Evolutionary conservation across 1,284 basidiomycete species (phyloP).

Genomic region (Laetiporus sulphureus): DNA sequence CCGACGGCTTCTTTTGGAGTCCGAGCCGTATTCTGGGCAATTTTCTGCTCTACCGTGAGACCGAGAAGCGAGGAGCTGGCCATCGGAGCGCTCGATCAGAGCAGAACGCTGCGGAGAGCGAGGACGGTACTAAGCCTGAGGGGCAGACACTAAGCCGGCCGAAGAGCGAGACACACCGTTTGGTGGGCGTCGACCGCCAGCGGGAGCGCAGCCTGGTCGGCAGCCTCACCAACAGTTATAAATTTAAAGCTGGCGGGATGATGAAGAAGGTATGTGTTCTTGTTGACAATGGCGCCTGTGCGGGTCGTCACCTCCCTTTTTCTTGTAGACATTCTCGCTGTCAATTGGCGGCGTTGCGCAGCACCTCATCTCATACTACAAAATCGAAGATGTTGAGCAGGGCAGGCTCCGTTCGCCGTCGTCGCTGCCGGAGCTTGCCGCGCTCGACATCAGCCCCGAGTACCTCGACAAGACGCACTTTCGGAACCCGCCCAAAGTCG

Average conservation of each 20-base stretch:
- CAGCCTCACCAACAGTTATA: conserved; percentile 85
- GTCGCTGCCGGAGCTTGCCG: conserved; percentile 80
- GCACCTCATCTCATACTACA: conserved; percentile 96
- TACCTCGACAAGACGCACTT: conserved; percentile 91
- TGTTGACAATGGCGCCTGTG: neutral
- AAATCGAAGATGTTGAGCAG: conserved; percentile 84
- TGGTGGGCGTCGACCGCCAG: conserved; percentile 50
- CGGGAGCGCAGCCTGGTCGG: conserved; percentile 81
- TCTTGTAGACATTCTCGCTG: conserved; percentile 81
- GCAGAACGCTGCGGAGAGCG: conserved; percentile 15
- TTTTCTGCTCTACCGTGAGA: conserved; percentile 92
- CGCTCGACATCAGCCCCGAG: conserved; percentile 82
- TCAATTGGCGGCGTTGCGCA: conserved; percentile 83
- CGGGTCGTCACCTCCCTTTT: neutral
- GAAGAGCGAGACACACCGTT: conserved; percentile 41
- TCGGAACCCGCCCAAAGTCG: conserved; percentile 83
- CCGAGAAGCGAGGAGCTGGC: conserved; percentile 70
- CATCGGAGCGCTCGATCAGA: conserved; percentile 46
- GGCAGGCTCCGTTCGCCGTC: conserved; percentile 86
- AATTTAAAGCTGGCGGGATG: conserved; percentile 86
- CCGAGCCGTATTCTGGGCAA: conserved; percentile 87
- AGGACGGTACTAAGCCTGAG: conserved; percentile 30
- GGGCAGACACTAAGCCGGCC: conserved; percentile 53
- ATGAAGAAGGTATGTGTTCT: conserved; percentile 81
- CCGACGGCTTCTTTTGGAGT: conserved; percentile 93